Evolutionary conservation across 2,329 filamentous ascomycete genomes (phyloP).

Genomic region (Botryotinia calthae): DNA sequence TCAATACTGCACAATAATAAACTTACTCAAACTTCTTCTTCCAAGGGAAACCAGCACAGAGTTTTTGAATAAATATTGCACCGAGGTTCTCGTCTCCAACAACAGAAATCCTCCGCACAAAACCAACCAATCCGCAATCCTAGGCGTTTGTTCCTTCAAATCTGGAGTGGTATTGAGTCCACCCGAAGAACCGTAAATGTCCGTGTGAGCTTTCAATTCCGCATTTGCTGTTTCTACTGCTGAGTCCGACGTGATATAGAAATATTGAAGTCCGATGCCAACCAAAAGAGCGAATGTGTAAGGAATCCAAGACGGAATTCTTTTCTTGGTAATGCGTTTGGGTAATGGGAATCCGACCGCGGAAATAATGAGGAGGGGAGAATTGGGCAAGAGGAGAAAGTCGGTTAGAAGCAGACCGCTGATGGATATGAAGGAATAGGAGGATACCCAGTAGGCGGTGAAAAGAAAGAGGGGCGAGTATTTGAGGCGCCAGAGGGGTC

Average conservation of each 20-base stretch:
- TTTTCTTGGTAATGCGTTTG: conserved; percentile 16
- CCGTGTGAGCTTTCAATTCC: conserved; percentile 44
- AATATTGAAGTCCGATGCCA: conserved; percentile 44
- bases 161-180: conserved; percentile 41
- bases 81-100: conserved; percentile 41
- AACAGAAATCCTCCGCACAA: conserved; percentile 44
- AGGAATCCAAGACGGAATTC: conserved; percentile 39
- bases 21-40: conserved; percentile 45
- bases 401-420: conserved; percentile 44
- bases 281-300: conserved; percentile 30
- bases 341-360: conserved; percentile 30
- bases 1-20: background rate
- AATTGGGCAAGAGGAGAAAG: conserved; percentile 42
- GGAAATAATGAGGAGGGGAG: conserved; percentile 37
- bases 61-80: conserved; percentile 41
- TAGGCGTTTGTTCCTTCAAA: conserved; percentile 39
- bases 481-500: conserved; percentile 26
- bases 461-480: conserved; percentile 39
- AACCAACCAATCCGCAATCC: conserved; percentile 46
- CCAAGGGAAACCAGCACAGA: conserved; percentile 42
- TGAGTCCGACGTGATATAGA: conserved; percentile 42
- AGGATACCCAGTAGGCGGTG: conserved; percentile 48
- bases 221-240: conserved; percentile 39
- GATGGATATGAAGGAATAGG: conserved; percentile 48
- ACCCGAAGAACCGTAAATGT: conserved; percentile 40